Conservation (phyloP, 495 filamentous ascomycete genomes). For the Recurvomyces mirabilis region DNA sequence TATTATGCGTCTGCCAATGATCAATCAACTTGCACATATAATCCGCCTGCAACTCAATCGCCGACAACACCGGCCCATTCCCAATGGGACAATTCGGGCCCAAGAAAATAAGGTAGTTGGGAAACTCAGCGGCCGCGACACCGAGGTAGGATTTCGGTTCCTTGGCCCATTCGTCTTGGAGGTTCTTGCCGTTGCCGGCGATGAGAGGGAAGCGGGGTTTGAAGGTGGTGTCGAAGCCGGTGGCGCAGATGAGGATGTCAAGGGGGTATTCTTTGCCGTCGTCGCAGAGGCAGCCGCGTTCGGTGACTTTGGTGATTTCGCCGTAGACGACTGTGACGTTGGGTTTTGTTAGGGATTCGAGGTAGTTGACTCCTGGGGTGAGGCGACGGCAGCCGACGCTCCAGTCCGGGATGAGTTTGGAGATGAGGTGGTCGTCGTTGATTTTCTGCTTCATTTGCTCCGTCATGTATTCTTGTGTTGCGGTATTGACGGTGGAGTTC, state of each 20-base stretch:
- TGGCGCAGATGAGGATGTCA: constrained; percentile 17
- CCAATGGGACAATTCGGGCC: constrained; percentile 19
- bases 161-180: constrained; percentile 27
- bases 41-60: constrained; percentile 15
- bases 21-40: constrained; percentile 16
- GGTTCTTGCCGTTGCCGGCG: constrained; percentile 21
- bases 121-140: constrained; percentile 23
- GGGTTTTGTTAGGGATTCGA: constrained; percentile 30
- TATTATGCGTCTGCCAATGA: constrained; percentile 28
- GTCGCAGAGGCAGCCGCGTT: constrained; percentile 21
- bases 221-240: constrained; percentile 17
- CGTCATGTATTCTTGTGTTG: constrained; percentile 10
- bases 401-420: constrained; percentile 26
- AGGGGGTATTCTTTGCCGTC: constrained; percentile 11
- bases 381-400: constrained; percentile 21
- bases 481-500: constrained; percentile 7
- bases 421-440: constrained; percentile 19
- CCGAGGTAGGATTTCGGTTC: constrained; percentile 24
- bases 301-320: constrained; percentile 26
- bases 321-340: constrained; percentile 29
- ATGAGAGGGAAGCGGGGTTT: constrained; percentile 27
- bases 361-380: constrained; percentile 25
- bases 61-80: constrained; percentile 15
- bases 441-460: constrained; percentile 13
- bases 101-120: constrained; percentile 21